Percentiles rank a stretch among this genome's conserved stretches.
Evolutionary conservation across 371 early-diverging fungal genomes (phyloP).

Genomic region (Smittium mucronatum): DNA sequence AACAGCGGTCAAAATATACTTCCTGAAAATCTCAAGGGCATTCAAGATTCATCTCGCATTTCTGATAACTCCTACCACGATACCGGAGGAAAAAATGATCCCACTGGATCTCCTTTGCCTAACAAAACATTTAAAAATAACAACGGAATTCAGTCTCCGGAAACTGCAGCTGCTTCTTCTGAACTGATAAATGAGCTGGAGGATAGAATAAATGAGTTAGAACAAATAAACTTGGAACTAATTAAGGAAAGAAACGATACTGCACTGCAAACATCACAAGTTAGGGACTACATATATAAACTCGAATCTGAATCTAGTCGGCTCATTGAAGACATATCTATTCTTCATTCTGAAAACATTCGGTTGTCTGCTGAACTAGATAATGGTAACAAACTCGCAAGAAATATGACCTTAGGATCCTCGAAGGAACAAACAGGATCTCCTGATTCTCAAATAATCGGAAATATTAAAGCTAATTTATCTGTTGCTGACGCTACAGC

Average conservation of each 20-base stretch:
- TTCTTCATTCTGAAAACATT: slow-evolving; percentile 45
- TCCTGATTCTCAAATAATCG: not conserved
- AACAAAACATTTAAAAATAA: not conserved
- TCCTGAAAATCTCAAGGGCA: not conserved
- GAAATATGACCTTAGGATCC: not conserved
- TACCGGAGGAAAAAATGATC: not conserved
- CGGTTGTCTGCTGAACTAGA: slow-evolving; percentile 24
- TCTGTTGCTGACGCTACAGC: too few species aligned
- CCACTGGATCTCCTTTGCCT: not conserved
- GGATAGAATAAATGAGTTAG: slow-evolving; percentile 29
- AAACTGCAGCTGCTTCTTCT: not conserved
- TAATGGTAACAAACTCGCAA: slow-evolving; percentile 6
- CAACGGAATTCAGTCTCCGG: not conserved
- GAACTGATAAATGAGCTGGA: not conserved
- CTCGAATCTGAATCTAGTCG: slow-evolving; percentile 55
- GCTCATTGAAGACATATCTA: slow-evolving; percentile 61
- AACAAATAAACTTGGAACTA: slow-evolving; percentile 43
- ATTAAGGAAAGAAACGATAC: slow-evolving; percentile 37
- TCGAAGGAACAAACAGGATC: not conserved
- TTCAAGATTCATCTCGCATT: not conserved
- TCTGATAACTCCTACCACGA: not conserved
- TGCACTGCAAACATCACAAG: slow-evolving; percentile 11
- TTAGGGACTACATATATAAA: slow-evolving; percentile 35
- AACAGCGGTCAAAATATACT: not conserved
- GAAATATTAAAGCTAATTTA: slow-evolving; percentile 1